A percentile compares a stretch with the other conserved stretches of the same genome.
Conservation (phyloP, 495 filamentous ascomycete genomes). For the Penicillium longicatenatum region DNA sequence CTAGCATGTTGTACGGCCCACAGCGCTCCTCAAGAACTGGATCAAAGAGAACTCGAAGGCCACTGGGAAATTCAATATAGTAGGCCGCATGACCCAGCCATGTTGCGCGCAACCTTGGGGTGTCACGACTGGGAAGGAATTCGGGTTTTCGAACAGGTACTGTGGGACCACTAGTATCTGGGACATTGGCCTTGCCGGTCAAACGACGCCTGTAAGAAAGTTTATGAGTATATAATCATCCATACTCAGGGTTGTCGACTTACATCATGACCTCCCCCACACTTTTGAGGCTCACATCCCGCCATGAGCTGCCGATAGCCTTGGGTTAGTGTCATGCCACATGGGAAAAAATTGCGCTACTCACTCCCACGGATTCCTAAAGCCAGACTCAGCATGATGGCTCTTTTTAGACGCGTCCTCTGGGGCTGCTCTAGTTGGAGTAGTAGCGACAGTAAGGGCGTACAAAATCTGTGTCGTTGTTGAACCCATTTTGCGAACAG, state of each 20-base stretch:
- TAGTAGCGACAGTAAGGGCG: slow-evolving; percentile 53
- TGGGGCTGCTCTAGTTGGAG: slow-evolving; percentile 47
- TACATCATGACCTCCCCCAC: slow-evolving; percentile 26
- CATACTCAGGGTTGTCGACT: slow-evolving; percentile 4
- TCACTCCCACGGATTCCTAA: slow-evolving; percentile 61
- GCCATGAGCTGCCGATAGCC: slow-evolving; percentile 38
- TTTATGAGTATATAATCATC: background rate
- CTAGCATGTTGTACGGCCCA: slow-evolving; percentile 68
- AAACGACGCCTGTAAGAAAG: slow-evolving; percentile 51
- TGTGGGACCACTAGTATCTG: slow-evolving; percentile 65
- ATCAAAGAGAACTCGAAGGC: slow-evolving; percentile 90
- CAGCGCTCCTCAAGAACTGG: slow-evolving; percentile 93
- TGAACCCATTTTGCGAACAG: slow-evolving; percentile 41
- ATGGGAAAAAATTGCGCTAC: slow-evolving; percentile 4
- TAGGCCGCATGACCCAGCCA: slow-evolving; percentile 98
- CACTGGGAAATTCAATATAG: slow-evolving; percentile 86
- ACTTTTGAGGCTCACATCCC: slow-evolving; percentile 20
- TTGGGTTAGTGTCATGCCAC: slow-evolving; percentile 21
- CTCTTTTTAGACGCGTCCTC: slow-evolving; percentile 55
- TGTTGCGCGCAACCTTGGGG: slow-evolving; percentile 74
- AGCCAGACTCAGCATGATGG: slow-evolving; percentile 63
- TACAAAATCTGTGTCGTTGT: slow-evolving; percentile 52
- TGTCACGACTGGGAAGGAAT: slow-evolving; percentile 64
- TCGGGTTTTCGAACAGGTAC: slow-evolving; percentile 68
- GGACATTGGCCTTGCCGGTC: slow-evolving; percentile 58